Evolutionary conservation across 2,329 filamentous ascomycete species (phyloP).

Genomic region (Colletotrichum sp.): DNA sequence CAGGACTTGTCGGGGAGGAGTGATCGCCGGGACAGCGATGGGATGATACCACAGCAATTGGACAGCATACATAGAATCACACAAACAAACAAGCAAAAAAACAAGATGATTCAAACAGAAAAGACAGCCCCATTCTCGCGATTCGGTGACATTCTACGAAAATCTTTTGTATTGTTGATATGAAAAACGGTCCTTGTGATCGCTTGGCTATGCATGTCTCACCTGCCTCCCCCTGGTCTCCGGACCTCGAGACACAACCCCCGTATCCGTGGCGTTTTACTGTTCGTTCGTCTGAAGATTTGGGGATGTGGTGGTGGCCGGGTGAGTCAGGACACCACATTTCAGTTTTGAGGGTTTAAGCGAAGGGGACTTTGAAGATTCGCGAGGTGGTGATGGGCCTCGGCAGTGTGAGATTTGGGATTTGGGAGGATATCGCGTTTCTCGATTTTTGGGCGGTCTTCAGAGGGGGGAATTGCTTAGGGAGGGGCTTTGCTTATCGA

Average conservation of each 20-base stretch:
- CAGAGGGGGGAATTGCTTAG: rapidly evolving
- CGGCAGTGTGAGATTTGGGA: rapidly evolving
- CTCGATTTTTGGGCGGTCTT: rapidly evolving
- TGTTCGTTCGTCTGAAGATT: not conserved
- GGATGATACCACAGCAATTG: conserved; percentile 11
- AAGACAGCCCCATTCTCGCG: not conserved
- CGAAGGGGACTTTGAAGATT: not conserved
- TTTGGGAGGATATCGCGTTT: not conserved
- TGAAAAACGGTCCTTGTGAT: not conserved
- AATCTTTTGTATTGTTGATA: not conserved
- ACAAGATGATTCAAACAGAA: not conserved
- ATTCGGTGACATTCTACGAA: not conserved
- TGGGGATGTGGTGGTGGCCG: not conserved
- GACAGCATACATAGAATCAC: not conserved
- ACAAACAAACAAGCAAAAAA: not conserved
- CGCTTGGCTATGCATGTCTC: conserved; percentile 13
- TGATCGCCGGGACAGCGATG: not conserved
- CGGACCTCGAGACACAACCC: not conserved
- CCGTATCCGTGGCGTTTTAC: conserved; percentile 3
- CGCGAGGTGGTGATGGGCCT: not conserved
- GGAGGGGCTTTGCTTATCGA: not conserved
- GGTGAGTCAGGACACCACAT: not conserved
- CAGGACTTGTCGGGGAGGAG: not conserved
- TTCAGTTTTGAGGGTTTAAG: not conserved
- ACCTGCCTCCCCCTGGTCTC: not conserved